Evolutionary conservation across 768 basidiomycete genomes (phyloP).

Genomic region (Leccinum longicurvipes): DNA sequence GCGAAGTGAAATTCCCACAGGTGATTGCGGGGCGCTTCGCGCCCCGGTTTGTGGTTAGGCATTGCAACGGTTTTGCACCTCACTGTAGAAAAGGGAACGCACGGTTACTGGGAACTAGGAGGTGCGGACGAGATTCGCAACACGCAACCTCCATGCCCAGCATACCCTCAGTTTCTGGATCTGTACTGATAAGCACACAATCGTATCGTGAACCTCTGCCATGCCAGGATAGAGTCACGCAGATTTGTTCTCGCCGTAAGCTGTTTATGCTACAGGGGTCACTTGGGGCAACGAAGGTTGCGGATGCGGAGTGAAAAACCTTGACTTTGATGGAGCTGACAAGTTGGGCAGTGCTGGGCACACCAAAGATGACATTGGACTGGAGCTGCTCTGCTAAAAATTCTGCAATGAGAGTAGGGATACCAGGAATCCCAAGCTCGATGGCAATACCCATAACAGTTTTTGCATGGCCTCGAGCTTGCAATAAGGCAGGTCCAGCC

Average conservation of each 20-base stretch:
- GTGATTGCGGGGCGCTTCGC: too few species aligned
- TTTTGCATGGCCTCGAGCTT: neutral
- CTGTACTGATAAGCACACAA: neutral
- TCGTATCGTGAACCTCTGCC: neutral
- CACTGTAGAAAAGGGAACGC: too few species aligned
- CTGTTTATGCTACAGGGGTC: neutral
- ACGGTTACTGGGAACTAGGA: too few species aligned
- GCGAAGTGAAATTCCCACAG: too few species aligned
- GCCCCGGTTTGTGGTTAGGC: too few species aligned
- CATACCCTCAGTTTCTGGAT: neutral
- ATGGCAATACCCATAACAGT: neutral
- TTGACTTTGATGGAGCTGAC: neutral
- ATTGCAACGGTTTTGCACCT: too few species aligned
- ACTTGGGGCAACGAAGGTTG: neutral
- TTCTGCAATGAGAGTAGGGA: neutral
- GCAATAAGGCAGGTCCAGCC: too few species aligned
- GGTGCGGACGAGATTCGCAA: too few species aligned
- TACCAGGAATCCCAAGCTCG: neutral
- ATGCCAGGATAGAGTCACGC: neutral
- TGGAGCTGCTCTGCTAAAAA: neutral
- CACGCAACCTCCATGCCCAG: neutral
- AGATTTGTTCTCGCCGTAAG: neutral
- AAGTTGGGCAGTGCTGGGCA: too few species aligned
- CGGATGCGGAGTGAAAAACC: neutral
- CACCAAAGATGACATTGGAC: neutral